Percentiles rank a stretch among this genome's conserved stretches.
phyloP scores from a whole-genome alignment of 495 filamentous ascomycete genomes.

The Massariosphaeria phaeospora region DNA sequence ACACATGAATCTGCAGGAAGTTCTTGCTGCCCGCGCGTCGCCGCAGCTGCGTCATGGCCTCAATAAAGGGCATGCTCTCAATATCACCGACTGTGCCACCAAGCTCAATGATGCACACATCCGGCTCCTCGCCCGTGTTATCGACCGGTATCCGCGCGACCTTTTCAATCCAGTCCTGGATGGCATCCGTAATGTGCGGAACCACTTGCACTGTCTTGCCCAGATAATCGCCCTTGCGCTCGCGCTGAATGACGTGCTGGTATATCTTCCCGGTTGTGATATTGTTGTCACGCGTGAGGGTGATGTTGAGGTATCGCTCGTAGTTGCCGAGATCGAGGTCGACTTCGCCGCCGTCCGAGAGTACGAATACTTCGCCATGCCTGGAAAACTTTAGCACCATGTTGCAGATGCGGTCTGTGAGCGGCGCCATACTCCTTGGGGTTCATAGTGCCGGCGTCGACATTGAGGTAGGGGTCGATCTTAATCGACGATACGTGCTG shows the following conservation, averaged over 20 bases:
- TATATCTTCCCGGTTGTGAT: slow-evolving; percentile 98
- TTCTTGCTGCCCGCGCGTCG: slow-evolving; percentile 68
- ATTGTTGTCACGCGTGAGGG: slow-evolving; percentile 73
- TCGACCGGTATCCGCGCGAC: slow-evolving; percentile 86
- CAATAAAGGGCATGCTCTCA: slow-evolving; percentile 83
- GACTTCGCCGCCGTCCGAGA: slow-evolving; percentile 72
- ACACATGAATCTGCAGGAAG: slow-evolving; percentile 83
- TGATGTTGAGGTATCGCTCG: slow-evolving; percentile 72
- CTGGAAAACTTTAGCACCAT: slow-evolving; percentile 37
- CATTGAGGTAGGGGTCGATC: slow-evolving; percentile 80
- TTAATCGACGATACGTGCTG: slow-evolving; percentile 59
- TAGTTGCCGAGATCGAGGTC: slow-evolving; percentile 97
- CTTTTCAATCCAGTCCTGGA: slow-evolving; percentile 87
- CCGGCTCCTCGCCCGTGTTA: slow-evolving; percentile 71
- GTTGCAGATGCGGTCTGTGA: not conserved
- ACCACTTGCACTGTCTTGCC: slow-evolving; percentile 92
- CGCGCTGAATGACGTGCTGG: slow-evolving; percentile 72
- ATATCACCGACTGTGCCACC: slow-evolving; percentile 87
- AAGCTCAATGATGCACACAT: slow-evolving; percentile 85
- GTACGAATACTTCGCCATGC: slow-evolving; percentile 71
- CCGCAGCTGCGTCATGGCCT: slow-evolving; percentile 75
- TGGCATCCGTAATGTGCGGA: slow-evolving; percentile 82
- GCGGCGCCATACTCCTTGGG: slow-evolving; percentile 59
- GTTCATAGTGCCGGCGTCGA: slow-evolving; percentile 80
- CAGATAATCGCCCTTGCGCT: slow-evolving; percentile 79